Percentiles rank a stretch among this genome's conserved stretches.
phyloP scores from a whole-genome alignment of 2,329 filamentous ascomycete genomes.

The Aspergillus sp. region DNA sequence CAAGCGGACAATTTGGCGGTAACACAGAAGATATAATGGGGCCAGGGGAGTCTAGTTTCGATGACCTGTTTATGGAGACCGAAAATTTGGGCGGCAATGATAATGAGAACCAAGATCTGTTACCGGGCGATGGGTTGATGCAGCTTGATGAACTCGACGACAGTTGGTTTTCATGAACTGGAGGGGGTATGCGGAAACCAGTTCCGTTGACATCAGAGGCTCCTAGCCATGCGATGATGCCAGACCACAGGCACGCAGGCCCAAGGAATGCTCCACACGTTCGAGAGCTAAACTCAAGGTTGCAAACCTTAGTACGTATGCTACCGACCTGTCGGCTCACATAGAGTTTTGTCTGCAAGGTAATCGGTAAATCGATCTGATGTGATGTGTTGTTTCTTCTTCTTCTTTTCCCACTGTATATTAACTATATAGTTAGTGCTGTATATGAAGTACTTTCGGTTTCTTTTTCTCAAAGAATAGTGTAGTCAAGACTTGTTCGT shows the following conservation, averaged over 20 bases:
- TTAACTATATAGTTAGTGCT: not conserved
- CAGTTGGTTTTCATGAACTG: conserved; percentile 37
- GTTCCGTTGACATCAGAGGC: not conserved
- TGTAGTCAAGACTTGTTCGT: not conserved
- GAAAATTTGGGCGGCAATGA: conserved; percentile 37
- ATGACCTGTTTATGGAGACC: conserved; percentile 45
- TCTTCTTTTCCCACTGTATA: not conserved
- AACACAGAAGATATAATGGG: conserved; percentile 37
- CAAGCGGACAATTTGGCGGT: conserved; percentile 19
- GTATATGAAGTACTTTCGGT: not conserved
- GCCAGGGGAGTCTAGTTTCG: conserved; percentile 46
- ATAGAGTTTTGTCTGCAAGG: not conserved
- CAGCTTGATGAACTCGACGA: conserved; percentile 44
- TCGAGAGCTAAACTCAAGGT: not conserved
- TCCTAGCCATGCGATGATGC: not conserved
- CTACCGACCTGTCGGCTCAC: not conserved
- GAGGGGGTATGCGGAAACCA: not conserved
- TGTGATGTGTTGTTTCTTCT: not conserved
- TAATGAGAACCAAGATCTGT: conserved; percentile 30
- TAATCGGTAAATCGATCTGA: not conserved
- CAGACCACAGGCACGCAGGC: not conserved
- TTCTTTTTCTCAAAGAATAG: not conserved
- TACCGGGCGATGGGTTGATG: conserved; percentile 39
- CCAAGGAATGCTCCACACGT: conserved; percentile 1
- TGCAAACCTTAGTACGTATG: not conserved